A percentile compares a stretch with the other conserved stretches of the same genome.
phyloP scores from a whole-genome alignment of 257 asterid species.

The Solanum tarapatanum region DNA sequence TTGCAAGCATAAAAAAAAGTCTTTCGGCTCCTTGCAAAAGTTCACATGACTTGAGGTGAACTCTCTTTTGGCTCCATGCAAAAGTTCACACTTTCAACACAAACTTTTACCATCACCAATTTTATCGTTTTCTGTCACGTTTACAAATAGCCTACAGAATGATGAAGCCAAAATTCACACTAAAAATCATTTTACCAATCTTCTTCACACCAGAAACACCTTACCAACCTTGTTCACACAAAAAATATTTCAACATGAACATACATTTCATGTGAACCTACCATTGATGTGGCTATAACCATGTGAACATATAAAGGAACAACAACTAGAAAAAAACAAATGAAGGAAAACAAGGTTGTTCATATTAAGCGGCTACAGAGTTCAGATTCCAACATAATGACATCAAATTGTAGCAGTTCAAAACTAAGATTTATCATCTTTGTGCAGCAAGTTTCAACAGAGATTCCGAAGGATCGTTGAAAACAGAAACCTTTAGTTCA shows the following conservation, averaged over 20 bases:
- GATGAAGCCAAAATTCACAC: neutral
- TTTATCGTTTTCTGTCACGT: neutral
- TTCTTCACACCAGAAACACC: no score
- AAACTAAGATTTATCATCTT: neutral
- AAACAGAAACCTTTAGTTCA: neutral
- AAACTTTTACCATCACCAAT: neutral
- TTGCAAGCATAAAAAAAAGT: no score
- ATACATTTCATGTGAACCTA: no score
- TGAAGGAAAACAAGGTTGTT: neutral
- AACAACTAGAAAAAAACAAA: neutral
- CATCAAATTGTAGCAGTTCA: neutral
- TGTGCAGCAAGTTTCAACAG: neutral
- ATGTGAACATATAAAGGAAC: neutral
- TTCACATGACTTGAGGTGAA: neutral
- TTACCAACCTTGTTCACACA: no score
- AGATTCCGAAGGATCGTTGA: neutral
- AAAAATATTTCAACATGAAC: no score
- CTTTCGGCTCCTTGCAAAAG: no score
- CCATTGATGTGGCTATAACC: neutral
- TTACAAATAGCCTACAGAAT: neutral
- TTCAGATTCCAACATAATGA: neutral
- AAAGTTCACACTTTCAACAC: neutral
- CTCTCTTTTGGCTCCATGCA: neutral
- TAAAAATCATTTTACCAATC: neutral
- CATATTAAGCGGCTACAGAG: neutral